These are phyloP conservation scores for Phialophora tarda DNA, from an alignment of 2,329 filamentous ascomycete genomes.

Conservation along the genomic window DNA sequence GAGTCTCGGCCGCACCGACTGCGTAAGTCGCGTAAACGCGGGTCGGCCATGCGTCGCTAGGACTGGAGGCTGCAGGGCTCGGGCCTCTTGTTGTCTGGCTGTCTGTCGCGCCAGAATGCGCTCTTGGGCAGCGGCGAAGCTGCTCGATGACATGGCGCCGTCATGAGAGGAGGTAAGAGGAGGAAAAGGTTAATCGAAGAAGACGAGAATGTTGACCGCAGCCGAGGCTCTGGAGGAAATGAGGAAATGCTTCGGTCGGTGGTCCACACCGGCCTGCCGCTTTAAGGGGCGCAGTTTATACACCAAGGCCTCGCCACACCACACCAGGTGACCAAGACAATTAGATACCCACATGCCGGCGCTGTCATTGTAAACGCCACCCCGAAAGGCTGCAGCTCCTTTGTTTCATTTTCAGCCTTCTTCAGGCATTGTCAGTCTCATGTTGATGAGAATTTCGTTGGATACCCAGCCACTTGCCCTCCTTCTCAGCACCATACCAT, in stretches of 20 bases:
- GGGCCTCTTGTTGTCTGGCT: slow-evolving; percentile 71
- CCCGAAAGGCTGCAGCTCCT: slow-evolving; percentile 17
- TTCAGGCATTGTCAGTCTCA: slow-evolving; percentile 13
- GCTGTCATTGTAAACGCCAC: neutral
- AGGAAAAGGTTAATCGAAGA: neutral
- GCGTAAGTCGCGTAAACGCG: slow-evolving; percentile 64
- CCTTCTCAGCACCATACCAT: slow-evolving; percentile 5
- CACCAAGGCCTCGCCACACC: neutral
- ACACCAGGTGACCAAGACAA: neutral
- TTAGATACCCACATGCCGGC: neutral
- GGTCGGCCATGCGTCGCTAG: slow-evolving; percentile 59
- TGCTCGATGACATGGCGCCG: slow-evolving; percentile 61
- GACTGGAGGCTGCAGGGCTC: slow-evolving; percentile 42
- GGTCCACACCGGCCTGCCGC: neutral
- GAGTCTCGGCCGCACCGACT: slow-evolving; percentile 60
- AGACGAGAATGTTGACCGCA: neutral
- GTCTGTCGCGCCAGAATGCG: slow-evolving; percentile 81
- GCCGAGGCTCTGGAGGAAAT: slow-evolving; percentile 7
- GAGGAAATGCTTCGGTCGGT: neutral
- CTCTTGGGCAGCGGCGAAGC: slow-evolving; percentile 88
- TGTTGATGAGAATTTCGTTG: slow-evolving; percentile 13
- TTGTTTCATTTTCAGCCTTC: slow-evolving; percentile 26
- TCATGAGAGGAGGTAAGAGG: slow-evolving; percentile 17
- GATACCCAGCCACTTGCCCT: slow-evolving; percentile 4
- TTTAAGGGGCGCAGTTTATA: neutral